Conservation (phyloP, 2,329 filamentous ascomycete species). For the Epichloe sylvatica region DNA sequence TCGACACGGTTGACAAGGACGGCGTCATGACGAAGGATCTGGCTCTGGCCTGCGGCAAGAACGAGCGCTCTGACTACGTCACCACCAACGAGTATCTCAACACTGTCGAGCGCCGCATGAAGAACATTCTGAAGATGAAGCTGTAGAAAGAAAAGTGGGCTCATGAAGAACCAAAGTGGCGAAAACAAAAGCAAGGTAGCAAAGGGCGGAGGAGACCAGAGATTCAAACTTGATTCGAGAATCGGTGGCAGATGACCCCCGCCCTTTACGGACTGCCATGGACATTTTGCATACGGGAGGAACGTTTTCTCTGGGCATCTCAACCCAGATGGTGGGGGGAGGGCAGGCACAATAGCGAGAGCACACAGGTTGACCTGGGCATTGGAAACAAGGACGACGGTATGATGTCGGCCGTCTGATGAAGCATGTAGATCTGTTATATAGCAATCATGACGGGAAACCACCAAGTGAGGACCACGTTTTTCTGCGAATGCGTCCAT, state of each 20-base stretch:
- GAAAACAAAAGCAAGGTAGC: not conserved
- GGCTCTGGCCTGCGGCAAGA: slow-evolving; percentile 86
- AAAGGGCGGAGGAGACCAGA: not conserved
- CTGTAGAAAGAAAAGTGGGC: slow-evolving; percentile 30
- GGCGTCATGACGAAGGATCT: slow-evolving; percentile 99
- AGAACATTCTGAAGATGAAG: slow-evolving; percentile 66
- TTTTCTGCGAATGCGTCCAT: not conserved
- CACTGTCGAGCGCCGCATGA: slow-evolving; percentile 82
- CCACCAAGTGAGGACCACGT: not conserved
- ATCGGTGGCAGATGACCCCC: not conserved
- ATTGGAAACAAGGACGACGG: not conserved
- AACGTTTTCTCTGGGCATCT: not conserved
- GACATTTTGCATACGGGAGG: not conserved
- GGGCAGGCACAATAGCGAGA: not conserved
- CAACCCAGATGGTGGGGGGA: not conserved
- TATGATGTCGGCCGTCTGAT: not conserved
- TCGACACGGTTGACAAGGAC: slow-evolving; percentile 86
- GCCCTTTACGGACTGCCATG: not conserved
- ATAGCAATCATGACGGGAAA: not conserved
- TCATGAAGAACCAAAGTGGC: not conserved
- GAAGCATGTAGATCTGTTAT: not conserved
- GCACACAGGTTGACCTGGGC: not conserved
- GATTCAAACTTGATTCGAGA: not conserved
- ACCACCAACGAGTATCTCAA: slow-evolving; percentile 85
- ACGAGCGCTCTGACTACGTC: slow-evolving; percentile 69